Conservation (phyloP, 1,284 basidiomycete genomes). For the Leccinum cinnamomeum region DNA sequence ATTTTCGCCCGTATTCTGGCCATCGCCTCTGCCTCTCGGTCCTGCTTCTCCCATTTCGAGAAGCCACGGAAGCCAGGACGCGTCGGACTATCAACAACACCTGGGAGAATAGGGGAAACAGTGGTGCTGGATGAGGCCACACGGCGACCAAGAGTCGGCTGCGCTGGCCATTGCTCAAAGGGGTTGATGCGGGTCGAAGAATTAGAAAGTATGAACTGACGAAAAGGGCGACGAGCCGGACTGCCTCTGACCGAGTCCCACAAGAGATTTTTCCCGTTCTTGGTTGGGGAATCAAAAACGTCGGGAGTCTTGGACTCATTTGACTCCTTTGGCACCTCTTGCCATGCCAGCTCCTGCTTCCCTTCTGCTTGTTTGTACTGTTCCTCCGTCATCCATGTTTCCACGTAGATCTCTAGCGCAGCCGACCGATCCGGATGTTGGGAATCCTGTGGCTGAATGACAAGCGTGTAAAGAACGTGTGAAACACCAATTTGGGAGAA, state of each 20-base stretch:
- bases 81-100: conserved; percentile 54
- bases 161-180: conserved; percentile 35
- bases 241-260: conserved; percentile 44
- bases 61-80: conserved; percentile 50
- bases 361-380: conserved; percentile 66
- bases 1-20: conserved; percentile 56
- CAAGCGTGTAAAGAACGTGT: conserved; percentile 10
- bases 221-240: conserved; percentile 40
- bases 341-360: conserved; percentile 64
- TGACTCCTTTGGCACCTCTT: conserved; percentile 48
- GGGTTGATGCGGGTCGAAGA: conserved; percentile 40
- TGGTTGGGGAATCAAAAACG: conserved; percentile 36
- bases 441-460: conserved; percentile 66
- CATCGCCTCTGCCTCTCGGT: conserved; percentile 76
- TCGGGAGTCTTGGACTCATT: conserved; percentile 44
- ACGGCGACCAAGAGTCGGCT: conserved; percentile 37
- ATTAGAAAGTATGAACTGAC: conserved; percentile 47
- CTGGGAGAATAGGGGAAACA: conserved; percentile 31
- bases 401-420: conserved; percentile 66
- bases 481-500: not conserved
- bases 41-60: conserved; percentile 82
- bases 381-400: conserved; percentile 74
- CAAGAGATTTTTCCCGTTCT: conserved; percentile 46
- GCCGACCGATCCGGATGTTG: conserved; percentile 69
- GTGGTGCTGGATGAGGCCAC: conserved; percentile 37